A percentile compares a stretch with the other conserved stretches of the same genome.
Evolutionary conservation across 371 early-diverging fungal species (phyloP).

Genomic region (Umbelopsis sp.): DNA sequence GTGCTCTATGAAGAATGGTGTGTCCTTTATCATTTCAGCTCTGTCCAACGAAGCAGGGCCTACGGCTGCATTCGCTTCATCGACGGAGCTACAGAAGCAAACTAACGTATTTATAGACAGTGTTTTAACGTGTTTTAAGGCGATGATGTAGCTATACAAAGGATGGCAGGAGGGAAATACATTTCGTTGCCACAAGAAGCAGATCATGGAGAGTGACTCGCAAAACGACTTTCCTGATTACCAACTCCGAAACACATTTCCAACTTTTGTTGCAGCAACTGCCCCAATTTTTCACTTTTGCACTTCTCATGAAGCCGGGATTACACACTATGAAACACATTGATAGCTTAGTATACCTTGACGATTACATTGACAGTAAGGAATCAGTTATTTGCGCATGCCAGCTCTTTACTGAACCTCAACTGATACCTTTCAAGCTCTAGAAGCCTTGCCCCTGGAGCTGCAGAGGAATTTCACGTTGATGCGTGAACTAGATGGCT

Average conservation of each 20-base stretch:
- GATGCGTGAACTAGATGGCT: conserved; percentile 90
- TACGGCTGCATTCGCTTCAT: too few species aligned
- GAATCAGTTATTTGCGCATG: neutral
- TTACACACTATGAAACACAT: conserved; percentile 22
- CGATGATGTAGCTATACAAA: too few species aligned
- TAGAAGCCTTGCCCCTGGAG: conserved; percentile 91
- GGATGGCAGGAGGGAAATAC: too few species aligned
- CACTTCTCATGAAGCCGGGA: neutral
- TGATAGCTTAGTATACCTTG: conserved; percentile 69
- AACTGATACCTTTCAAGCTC: conserved; percentile 46
- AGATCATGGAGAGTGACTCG: too few species aligned
- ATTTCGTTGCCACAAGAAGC: too few species aligned
- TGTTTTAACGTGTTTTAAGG: too few species aligned
- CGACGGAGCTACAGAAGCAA: too few species aligned
- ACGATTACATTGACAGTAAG: conserved; percentile 92
- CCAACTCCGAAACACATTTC: neutral
- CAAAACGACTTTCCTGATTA: too few species aligned
- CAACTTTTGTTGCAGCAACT: neutral
- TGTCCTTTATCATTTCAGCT: too few species aligned
- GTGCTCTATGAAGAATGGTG: too few species aligned
- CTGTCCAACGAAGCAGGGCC: too few species aligned
- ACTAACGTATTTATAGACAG: too few species aligned
- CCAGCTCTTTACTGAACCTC: neutral
- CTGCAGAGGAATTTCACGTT: conserved; percentile 88
- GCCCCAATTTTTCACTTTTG: neutral